Evolutionary conservation across 1,284 basidiomycete species (phyloP).

Genomic region (Irpex sp.): DNA sequence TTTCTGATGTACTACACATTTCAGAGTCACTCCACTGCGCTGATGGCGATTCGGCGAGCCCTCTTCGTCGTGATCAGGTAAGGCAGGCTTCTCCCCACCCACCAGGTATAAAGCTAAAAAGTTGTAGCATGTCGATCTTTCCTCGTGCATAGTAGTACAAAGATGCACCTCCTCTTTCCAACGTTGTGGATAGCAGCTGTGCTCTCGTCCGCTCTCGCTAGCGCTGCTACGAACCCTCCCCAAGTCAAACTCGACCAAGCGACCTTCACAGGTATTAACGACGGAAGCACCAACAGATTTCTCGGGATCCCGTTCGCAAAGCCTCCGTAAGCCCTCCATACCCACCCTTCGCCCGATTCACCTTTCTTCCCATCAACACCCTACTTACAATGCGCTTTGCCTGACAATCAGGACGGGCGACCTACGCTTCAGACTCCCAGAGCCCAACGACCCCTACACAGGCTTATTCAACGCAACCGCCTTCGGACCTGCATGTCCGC

Average conservation of each 20-base stretch:
- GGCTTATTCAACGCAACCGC: background rate
- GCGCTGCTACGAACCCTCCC: background rate
- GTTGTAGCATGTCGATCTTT: too few species aligned
- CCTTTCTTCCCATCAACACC: background rate
- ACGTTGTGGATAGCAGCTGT: too few species aligned
- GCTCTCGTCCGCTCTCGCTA: background rate
- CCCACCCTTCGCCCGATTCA: background rate
- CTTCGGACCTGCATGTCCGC: background rate
- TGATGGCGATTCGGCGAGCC: too few species aligned
- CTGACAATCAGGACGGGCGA: background rate
- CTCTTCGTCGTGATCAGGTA: too few species aligned
- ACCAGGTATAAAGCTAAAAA: too few species aligned
- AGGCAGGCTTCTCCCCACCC: too few species aligned
- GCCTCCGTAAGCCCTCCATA: background rate
- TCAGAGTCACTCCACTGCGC: too few species aligned
- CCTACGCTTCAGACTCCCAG: background rate
- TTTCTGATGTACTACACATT: too few species aligned
- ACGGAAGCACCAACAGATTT: background rate
- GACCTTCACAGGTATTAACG: background rate
- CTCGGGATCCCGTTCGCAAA: background rate
- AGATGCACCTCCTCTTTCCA: too few species aligned
- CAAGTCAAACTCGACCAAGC: background rate
- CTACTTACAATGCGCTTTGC: background rate
- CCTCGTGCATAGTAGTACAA: too few species aligned
- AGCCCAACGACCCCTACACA: conserved; percentile 4